Conservation (phyloP, 1,284 basidiomycete species). For the Microbotryum intermedium region DNA sequence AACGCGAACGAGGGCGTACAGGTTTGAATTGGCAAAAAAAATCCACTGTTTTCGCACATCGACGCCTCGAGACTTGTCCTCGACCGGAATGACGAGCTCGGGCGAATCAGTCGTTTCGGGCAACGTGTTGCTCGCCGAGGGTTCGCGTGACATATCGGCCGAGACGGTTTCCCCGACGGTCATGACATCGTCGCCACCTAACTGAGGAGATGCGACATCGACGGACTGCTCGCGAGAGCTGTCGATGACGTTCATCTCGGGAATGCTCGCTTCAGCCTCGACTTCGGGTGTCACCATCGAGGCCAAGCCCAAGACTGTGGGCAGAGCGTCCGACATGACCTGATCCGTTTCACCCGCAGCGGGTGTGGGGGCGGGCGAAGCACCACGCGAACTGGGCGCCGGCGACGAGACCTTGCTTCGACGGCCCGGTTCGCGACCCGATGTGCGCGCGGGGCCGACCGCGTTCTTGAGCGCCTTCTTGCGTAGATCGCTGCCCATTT, state of each 20-base stretch:
- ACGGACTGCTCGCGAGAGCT: neutral
- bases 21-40: conserved; percentile 87
- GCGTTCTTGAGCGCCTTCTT: conserved; percentile 61
- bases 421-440: neutral
- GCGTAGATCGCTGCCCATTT: conserved; percentile 59
- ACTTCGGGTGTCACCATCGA: conserved; percentile 5
- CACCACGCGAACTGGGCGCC: conserved; percentile 26
- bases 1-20: conserved; percentile 80
- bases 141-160: neutral
- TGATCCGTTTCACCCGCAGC: conserved; percentile 3
- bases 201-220: conserved; percentile 3
- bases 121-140: conserved; percentile 7
- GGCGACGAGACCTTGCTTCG: conserved; percentile 27
- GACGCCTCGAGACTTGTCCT: conserved; percentile 38
- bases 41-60: conserved; percentile 36
- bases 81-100: conserved; percentile 38
- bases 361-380: conserved; percentile 2
- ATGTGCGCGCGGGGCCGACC: conserved; percentile 27
- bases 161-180: conserved; percentile 17
- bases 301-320: neutral
- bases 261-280: neutral
- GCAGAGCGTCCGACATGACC: conserved; percentile 4
- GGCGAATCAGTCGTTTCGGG: conserved; percentile 8
- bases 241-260: neutral
- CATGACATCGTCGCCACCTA: conserved; percentile 16